Conservation (phyloP, 176 grass and related monocot genomes). For the Oryza nivara region DNA sequence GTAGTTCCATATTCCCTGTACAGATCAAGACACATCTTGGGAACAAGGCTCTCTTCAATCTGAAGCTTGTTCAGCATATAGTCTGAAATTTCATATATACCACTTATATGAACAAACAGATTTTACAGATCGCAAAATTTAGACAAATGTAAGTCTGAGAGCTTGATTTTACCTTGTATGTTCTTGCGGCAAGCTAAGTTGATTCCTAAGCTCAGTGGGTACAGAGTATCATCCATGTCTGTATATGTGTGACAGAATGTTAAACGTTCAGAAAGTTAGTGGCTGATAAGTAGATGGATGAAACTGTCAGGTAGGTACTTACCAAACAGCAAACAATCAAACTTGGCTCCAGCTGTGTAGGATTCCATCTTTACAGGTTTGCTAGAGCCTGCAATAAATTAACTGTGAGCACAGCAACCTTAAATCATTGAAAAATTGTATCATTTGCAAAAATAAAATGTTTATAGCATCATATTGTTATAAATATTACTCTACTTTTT, state of each 20-base stretch:
- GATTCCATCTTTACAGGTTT: conserved; percentile 51
- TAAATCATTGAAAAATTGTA: neutral
- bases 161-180: conserved; percentile 59
- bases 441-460: neutral
- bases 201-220: conserved; percentile 78
- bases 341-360: conserved; percentile 58
- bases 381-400: conserved; percentile 8
- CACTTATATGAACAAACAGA: neutral
- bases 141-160: neutral
- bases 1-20: conserved; percentile 94
- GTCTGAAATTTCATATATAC: conserved; percentile 49
- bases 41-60: conserved; percentile 70
- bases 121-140: neutral
- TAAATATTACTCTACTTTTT: neutral
- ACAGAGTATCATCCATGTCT: conserved; percentile 98
- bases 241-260: neutral
- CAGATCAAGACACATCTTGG: conserved; percentile 84
- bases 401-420: neutral
- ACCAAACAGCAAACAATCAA: conserved; percentile 92
- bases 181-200: conserved; percentile 91
- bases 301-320: neutral
- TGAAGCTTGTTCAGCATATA: conserved; percentile 79
- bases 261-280: neutral
- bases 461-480: neutral
- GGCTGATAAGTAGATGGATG: neutral